Evolutionary conservation across 345 rosid genomes (phyloP).

Genomic region (Pistacia integerrima): DNA sequence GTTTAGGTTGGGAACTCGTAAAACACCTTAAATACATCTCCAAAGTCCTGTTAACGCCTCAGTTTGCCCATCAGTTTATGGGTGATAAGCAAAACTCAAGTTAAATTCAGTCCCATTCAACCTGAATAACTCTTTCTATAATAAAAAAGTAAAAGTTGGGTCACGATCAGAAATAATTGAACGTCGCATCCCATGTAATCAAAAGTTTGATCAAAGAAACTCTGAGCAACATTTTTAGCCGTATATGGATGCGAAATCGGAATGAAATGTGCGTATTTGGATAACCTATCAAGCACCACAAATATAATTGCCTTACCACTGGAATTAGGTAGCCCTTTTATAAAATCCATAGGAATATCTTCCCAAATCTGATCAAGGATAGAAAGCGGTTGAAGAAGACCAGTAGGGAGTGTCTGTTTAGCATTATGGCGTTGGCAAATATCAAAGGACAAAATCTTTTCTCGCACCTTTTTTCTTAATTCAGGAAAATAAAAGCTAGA

Average conservation of each 20-base stretch:
- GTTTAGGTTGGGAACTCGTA: neutral
- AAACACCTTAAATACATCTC: neutral
- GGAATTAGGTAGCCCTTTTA: neutral
- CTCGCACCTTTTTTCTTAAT: too few species aligned
- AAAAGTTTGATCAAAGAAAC: neutral
- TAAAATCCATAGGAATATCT: too few species aligned
- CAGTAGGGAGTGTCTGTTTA: neutral
- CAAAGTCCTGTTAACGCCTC: neutral
- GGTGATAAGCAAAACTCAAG: neutral
- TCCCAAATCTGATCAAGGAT: neutral
- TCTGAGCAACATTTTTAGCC: neutral
- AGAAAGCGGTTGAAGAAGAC: neutral
- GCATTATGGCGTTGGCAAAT: neutral
- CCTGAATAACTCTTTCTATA: neutral
- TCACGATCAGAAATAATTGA: neutral
- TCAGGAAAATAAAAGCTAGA: too few species aligned
- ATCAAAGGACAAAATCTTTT: neutral
- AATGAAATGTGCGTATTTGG: too few species aligned
- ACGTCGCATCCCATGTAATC: neutral
- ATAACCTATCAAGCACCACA: neutral
- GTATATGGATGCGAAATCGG: too few species aligned
- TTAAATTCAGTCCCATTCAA: neutral
- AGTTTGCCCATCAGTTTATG: too few species aligned
- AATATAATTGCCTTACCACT: neutral
- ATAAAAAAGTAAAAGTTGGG: neutral